These are phyloP conservation scores for Pseudogymnoascus sp. DNA, from an alignment of 2,329 filamentous ascomycete species.

Conservation along the genomic window DNA sequence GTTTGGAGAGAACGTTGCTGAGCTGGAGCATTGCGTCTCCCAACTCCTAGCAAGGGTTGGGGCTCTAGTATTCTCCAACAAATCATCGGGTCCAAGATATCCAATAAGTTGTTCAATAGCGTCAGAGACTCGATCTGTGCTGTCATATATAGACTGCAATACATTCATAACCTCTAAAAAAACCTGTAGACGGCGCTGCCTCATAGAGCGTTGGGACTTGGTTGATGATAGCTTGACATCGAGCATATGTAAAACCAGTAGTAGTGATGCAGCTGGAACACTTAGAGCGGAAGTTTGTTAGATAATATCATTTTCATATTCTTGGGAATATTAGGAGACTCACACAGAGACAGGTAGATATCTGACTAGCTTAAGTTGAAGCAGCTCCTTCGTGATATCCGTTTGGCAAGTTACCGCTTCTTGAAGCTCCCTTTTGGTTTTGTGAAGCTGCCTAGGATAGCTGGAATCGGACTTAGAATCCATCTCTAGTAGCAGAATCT, in stretches of 20 bases:
- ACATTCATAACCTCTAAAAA: slow-evolving; percentile 39
- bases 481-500: slow-evolving; percentile 28
- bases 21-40: no score
- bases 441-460: slow-evolving; percentile 31
- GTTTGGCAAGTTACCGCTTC: slow-evolving; percentile 37
- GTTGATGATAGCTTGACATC: slow-evolving; percentile 29
- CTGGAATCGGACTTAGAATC: not conserved
- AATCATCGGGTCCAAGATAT: not conserved
- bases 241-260: slow-evolving; percentile 31
- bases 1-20: no score
- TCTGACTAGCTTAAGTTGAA: slow-evolving; percentile 35
- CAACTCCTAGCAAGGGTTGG: no score
- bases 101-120: slow-evolving; percentile 1
- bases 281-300: not conserved
- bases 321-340: slow-evolving; percentile 17
- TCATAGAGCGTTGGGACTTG: slow-evolving; percentile 30
- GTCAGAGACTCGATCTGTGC: slow-evolving; percentile 33
- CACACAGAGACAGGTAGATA: slow-evolving; percentile 41
- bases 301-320: not conserved
- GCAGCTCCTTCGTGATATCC: slow-evolving; percentile 38
- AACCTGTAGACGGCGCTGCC: slow-evolving; percentile 36
- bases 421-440: slow-evolving; percentile 35
- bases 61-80: no score
- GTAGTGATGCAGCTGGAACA: slow-evolving; percentile 31
- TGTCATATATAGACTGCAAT: slow-evolving; percentile 38